These are phyloP conservation scores for Xylaria venustula DNA, from an alignment of 495 filamentous ascomycete species.

Conservation along the genomic window DNA sequence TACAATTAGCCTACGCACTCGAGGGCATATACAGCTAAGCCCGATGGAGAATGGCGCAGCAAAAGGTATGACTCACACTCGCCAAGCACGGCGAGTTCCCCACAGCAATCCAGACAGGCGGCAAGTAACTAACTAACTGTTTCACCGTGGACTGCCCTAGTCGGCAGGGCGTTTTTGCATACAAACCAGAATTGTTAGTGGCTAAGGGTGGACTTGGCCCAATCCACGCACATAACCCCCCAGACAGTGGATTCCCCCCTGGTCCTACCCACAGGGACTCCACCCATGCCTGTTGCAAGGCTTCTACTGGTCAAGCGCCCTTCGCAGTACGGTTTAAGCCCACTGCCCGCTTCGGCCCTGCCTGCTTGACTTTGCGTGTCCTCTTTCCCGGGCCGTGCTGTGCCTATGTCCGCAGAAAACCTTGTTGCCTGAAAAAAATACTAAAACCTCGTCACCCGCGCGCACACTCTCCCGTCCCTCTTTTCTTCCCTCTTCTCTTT, in stretches of 20 bases:
- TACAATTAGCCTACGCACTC: too few species aligned
- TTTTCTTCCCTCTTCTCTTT: conserved; percentile 13
- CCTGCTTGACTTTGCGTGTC: too few species aligned
- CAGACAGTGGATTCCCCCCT: conserved; percentile 10
- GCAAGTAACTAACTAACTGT: conserved; percentile 24
- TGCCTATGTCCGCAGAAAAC: neutral
- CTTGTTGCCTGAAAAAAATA: conserved; percentile 35
- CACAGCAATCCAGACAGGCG: neutral
- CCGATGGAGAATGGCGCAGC: conserved; percentile 7
- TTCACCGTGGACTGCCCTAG: conserved; percentile 19
- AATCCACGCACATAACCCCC: conserved; percentile 14
- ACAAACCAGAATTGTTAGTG: conserved; percentile 28
- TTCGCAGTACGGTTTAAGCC: neutral
- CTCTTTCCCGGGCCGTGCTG: too few species aligned
- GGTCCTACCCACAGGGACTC: neutral
- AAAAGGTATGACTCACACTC: conserved; percentile 30
- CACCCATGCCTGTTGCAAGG: neutral
- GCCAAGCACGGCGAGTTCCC: neutral
- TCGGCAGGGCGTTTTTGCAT: neutral
- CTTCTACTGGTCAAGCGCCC: neutral
- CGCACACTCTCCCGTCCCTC: conserved; percentile 14
- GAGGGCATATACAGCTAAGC: neutral
- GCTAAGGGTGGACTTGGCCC: conserved; percentile 22
- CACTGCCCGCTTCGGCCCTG: neutral
- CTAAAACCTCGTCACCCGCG: conserved; percentile 27